These are phyloP conservation scores for Diaporthe ampelina DNA, from an alignment of 2,329 filamentous ascomycete genomes.

Conservation along the genomic window DNA sequence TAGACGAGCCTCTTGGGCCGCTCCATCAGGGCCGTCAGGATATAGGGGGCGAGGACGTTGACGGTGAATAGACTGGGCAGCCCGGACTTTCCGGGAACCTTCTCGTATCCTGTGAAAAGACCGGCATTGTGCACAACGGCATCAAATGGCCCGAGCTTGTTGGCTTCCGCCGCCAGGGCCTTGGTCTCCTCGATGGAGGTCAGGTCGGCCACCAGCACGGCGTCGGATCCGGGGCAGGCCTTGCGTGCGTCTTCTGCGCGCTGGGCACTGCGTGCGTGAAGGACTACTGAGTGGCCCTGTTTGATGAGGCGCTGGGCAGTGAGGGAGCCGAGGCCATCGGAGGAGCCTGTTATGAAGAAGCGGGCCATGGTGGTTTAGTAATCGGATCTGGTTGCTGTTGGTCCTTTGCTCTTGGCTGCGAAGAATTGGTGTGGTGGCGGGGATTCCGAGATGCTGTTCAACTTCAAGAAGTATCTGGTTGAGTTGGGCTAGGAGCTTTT, in stretches of 20 bases:
- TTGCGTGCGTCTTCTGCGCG: conserved; percentile 63
- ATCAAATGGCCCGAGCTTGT: conserved; percentile 65
- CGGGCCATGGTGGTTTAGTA: conserved; percentile 44
- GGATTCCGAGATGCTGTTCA: background rate
- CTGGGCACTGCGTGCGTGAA: conserved; percentile 69
- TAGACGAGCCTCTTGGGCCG: conserved; percentile 64
- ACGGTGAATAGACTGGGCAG: conserved; percentile 66
- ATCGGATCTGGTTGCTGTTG: background rate
- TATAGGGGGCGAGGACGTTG: conserved; percentile 70
- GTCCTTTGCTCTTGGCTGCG: background rate
- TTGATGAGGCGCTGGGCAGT: conserved; percentile 64
- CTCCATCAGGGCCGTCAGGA: conserved; percentile 65
- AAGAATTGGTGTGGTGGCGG: background rate
- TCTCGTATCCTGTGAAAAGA: conserved; percentile 56
- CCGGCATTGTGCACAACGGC: conserved; percentile 72
- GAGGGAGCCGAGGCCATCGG: conserved; percentile 67
- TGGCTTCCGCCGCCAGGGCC: conserved; percentile 63
- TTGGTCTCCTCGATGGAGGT: conserved; percentile 64
- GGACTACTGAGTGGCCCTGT: conserved; percentile 66
- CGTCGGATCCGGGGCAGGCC: conserved; percentile 64
- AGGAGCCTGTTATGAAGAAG: conserved; percentile 67
- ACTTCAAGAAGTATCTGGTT: background rate
- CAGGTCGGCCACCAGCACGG: conserved; percentile 67
- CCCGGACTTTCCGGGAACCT: conserved; percentile 50
- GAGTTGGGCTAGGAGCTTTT: background rate